Conservation (phyloP, 2,329 filamentous ascomycete species). For the Diaporthe vaccinii region DNA sequence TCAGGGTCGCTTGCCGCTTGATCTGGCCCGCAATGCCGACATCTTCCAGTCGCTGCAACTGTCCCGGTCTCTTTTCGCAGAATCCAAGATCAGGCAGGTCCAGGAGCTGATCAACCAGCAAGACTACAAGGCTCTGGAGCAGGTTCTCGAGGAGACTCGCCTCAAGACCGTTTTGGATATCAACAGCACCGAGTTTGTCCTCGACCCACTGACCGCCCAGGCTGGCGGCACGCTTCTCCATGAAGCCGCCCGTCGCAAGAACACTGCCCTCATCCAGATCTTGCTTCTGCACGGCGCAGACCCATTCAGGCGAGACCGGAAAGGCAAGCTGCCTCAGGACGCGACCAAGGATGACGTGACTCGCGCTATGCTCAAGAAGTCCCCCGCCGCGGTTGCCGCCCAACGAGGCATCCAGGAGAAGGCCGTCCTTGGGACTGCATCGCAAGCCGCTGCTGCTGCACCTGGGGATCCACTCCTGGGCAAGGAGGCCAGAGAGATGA, state of each 20-base stretch:
- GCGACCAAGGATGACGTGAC: slow-evolving; percentile 95
- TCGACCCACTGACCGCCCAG: slow-evolving; percentile 81
- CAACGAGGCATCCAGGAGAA: slow-evolving; percentile 98
- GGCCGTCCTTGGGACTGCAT: slow-evolving; percentile 83
- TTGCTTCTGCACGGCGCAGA: slow-evolving; percentile 94
- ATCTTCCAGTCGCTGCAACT: slow-evolving; percentile 97
- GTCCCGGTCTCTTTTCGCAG: slow-evolving; percentile 88
- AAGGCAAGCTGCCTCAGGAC: slow-evolving; percentile 95
- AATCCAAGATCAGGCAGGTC: slow-evolving; percentile 86
- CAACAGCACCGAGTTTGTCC: slow-evolving; percentile 90
- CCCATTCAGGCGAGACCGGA: slow-evolving; percentile 93
- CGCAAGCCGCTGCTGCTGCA: slow-evolving; percentile 66
- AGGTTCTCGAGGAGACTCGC: slow-evolving; percentile 85
- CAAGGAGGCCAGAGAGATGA: slow-evolving; percentile 95
- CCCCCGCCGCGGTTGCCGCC: slow-evolving; percentile 92
- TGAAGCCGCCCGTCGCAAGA: slow-evolving; percentile 90
- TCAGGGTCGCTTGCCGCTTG: slow-evolving; percentile 86
- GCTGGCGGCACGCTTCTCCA: slow-evolving; percentile 93
- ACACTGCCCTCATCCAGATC: slow-evolving; percentile 89
- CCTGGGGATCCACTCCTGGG: slow-evolving; percentile 76
- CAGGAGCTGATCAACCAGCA: slow-evolving; percentile 80
- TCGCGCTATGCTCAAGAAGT: slow-evolving; percentile 89
- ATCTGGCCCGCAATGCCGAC: slow-evolving; percentile 90
- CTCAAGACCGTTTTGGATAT: slow-evolving; percentile 91
- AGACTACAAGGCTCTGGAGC: slow-evolving; percentile 83